A percentile compares a stretch with the other conserved stretches of the same genome.
phyloP scores from a whole-genome alignment of 2,329 filamentous ascomycete genomes.

The Hypoxylon sp. region DNA sequence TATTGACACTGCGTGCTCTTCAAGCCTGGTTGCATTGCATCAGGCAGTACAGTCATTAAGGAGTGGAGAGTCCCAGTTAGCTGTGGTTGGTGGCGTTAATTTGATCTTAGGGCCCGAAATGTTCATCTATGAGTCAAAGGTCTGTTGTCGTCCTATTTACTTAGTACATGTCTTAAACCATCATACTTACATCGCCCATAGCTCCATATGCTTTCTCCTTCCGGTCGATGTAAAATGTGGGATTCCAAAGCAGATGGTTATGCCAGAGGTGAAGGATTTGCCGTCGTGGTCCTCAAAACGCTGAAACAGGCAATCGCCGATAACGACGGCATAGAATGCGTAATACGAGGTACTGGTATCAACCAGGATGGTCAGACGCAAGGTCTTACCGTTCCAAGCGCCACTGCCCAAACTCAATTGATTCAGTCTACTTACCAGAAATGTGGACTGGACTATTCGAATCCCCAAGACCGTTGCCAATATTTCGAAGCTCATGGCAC shows the following conservation, averaged over 20 bases:
- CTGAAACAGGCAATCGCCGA: background rate
- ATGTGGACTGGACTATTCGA: background rate
- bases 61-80: background rate
- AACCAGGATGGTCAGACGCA: background rate
- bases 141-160: too few relatives aligned
- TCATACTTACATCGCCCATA: too few relatives aligned
- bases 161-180: too few relatives aligned
- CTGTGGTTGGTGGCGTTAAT: constrained; percentile 1
- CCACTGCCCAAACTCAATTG: too few relatives aligned
- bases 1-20: constrained; percentile 9
- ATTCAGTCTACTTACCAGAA: background rate
- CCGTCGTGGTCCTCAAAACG: background rate
- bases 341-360: background rate
- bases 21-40: constrained; percentile 5
- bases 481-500: constrained; percentile 22
- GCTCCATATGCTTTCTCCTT: constrained; percentile 13
- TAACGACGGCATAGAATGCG: background rate
- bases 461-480: constrained; percentile 4
- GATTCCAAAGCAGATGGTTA: constrained; percentile 10
- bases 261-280: constrained; percentile 3
- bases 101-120: constrained; percentile 1
- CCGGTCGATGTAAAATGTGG: constrained; percentile 2
- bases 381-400: background rate
- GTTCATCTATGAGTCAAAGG: background rate
- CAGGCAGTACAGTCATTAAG: background rate